Base-by-base conservation (phyloP, 805 yeast species). In the Nakazawaea laoshanensis region DNA sequence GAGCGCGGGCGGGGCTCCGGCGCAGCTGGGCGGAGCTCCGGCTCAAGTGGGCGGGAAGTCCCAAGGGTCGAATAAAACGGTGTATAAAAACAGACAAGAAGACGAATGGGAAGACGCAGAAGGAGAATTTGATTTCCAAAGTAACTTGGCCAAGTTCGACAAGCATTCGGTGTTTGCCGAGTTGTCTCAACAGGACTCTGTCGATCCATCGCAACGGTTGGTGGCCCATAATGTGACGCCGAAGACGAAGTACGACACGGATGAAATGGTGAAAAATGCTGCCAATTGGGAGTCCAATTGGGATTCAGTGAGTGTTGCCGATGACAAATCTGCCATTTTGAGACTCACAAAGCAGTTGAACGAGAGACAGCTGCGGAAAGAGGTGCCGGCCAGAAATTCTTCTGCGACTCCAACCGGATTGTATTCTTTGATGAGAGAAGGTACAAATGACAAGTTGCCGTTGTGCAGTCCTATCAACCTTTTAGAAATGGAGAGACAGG, bases 71-170 rank as follows among this genome's bases (percentile, higher is more conserved):
- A 25, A 31, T 28, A 23, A 33, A 30, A 19, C 21, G 29, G 10
- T 23, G 27, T 16, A 30, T 16, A 32, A 27, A 27, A 16, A 45
- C 37, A 24, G 43, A 49, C 46, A 49, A 47, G 70, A 62, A 29
- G 73, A 77, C 76, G 66, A 62, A 33, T 73, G 64, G 26, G 72
- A 67, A 37, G 65, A 74, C 20, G 43, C 57, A 36, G 57, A 61
- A 18, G 17, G 14, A 14, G 32, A 36, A 42, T 88, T 88, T 55
- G 96, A 88, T 52, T 88, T 88, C 54, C 84, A 74, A 35, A 77
- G 84, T 10, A 84, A 82, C 49, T 64, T 88, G 41, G 78, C 78
- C 16, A 74, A 77, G 63, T 88, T 88, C 48, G 92, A 88, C 53
- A 88, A 88, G 53, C 61, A 66, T 38, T 65, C 77, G 5, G 89